Evolutionary conservation across 2,329 filamentous ascomycete genomes (phyloP), one percentile per base, ranked within the genome.

Genomic region (Bipolaris sorokiniana): DNA sequence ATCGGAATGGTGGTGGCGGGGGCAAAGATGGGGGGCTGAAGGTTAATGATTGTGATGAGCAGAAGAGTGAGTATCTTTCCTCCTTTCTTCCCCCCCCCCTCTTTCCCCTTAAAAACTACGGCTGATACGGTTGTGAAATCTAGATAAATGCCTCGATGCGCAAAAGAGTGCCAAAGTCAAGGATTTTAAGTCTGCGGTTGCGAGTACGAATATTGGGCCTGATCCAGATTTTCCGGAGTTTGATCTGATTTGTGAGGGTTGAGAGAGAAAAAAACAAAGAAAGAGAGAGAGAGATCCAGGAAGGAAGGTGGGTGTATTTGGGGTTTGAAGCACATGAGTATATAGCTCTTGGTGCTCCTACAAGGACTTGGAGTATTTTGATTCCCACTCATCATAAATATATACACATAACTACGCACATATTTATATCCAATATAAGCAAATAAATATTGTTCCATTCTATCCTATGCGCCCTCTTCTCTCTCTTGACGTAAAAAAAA

Each of bases 151-250:
- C 36, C 69, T 64, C 2, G 51, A 54, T 7, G 68, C 72, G 26
- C 73, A 74, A 50, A 55, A 66, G 20, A 61, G 13, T n/a, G 70
- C 72, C 0, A 51, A 46, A 22, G 67, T 72, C 11, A 64, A 72
- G 59, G 65, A 72, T 31, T 76, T 73, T 40, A 51, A 59, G 2
- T 56, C 58, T 1, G 67, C 59, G 1, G 59, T 72, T 3, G 64
- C 64, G 34, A 74, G 67, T 26, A 61, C 55, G 38, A 76, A 76
- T 59, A 73, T 77, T 40, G 74, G 74, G 9, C 71, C 69, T 34
- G 75, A 77, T 64, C 74, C 72, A 1, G 51, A 66, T 10, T 77
- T 77, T 57, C 72, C 72, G 3, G 72, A 76, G 54, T 77, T 76
- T 47, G 75, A 77, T 61, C 55, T 77, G 26, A 74, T 77, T 28